Evolutionary conservation across 2,329 filamentous ascomycete species (phyloP), one percentile per base, ranked within the genome.

Genomic region (Cladosporium cucumerinum): DNA sequence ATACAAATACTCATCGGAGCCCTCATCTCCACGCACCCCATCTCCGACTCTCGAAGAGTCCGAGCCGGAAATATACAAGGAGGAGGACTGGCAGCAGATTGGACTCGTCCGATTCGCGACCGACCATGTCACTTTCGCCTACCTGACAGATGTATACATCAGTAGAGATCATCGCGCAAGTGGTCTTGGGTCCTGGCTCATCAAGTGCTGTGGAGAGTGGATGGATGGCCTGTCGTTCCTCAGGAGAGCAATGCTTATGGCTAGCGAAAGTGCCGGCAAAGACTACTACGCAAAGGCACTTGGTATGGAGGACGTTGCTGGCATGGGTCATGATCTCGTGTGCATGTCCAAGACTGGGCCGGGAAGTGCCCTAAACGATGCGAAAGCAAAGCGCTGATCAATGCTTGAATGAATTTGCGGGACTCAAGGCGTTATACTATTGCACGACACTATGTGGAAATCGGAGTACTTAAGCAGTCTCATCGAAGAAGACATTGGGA

Each of bases 111-210:
- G 72, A 11, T 68, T 73, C 34, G 61, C 73, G 18, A 72, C 70
- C 3, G 72, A 74, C 55, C 65, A 70, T 51, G 69, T 73, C 32
- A 71, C 71, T 6, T 66, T 68, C 7, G 67, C 64, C 8, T 74
- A 72, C 60, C 55, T 74, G n/a, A 71, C 69, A 2, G 72, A 74
- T 46, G 71, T 74, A 16, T 74, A 68, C 52, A 63, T 73, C 21
- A 32, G 26, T 7, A 68, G 68, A 12, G 66, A 68, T 12, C 51
- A 67, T 16, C 66, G 71, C 12, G 63, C 66, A 6, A 58, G 34
- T 1, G 72, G 71, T 7, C 59, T 74, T 5, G 70, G 67, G 6
- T 67, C 63, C n/a, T 74, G 72, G 71, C 51, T 74, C 16, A 67
- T 72, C 3, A 39, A 25, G 6, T 73, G 72, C 36, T 68, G 65